Percentiles rank a stretch among this genome's conserved stretches.
Evolutionary conservation across 176 grass and related monocot species (phyloP).

Genomic region (Avena atlantica): DNA sequence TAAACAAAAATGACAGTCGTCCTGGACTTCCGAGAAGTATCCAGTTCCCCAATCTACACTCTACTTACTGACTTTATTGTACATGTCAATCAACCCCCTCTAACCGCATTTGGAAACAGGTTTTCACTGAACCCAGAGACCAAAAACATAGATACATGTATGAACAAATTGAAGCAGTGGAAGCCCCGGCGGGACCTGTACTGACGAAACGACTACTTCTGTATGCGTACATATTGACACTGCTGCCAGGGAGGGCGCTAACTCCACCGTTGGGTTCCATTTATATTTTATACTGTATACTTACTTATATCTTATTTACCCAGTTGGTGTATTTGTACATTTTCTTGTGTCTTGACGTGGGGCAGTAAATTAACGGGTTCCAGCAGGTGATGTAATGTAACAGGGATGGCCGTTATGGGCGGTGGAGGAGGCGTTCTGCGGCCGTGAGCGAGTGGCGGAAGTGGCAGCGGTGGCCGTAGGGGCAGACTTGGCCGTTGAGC

Average conservation of each 20-base stretch:
- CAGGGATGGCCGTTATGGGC: conserved; percentile 25
- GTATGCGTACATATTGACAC: conserved; percentile 56
- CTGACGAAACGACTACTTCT: conserved; percentile 13
- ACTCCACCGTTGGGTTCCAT: conserved; percentile 1
- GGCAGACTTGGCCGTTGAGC: conserved; percentile 78
- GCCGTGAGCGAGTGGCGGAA: conserved; percentile 87
- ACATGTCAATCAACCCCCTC: not conserved
- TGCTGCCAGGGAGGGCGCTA: conserved; percentile 16
- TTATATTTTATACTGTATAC: conserved; percentile 35
- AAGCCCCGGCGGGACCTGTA: not conserved
- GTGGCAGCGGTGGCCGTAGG: conserved; percentile 97
- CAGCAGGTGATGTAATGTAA: conserved; percentile 3
- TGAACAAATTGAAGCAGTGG: conserved; percentile 10
- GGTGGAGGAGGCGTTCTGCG: conserved; percentile 70
- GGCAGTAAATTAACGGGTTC: not conserved
- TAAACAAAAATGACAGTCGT: conserved; percentile 32
- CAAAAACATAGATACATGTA: not conserved
- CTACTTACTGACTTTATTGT: conserved; percentile 30
- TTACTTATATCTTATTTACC: conserved; percentile 45
- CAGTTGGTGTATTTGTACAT: conserved; percentile 44
- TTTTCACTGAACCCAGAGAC: not conserved
- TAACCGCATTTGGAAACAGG: conserved; percentile 9
- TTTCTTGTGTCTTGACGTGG: conserved; percentile 13
- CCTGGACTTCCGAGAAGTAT: not conserved
- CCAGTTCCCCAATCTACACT: not conserved